A percentile compares a stretch with the other conserved stretches of the same genome.
Conservation (phyloP, 495 filamentous ascomycete genomes). For the Xylaria intraflava region DNA sequence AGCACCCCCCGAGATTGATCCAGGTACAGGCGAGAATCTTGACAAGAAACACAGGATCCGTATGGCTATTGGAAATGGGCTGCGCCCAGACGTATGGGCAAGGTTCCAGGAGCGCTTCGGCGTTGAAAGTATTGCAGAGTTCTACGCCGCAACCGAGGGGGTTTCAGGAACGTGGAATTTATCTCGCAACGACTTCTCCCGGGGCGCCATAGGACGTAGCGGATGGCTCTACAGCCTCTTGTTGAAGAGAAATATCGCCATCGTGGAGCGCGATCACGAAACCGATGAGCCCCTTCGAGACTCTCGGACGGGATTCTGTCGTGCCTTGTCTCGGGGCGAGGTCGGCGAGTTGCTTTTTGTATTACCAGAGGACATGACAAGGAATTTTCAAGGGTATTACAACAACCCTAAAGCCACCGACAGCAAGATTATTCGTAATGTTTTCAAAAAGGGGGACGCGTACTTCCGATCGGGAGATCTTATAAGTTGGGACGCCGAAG, state of each 20-base stretch:
- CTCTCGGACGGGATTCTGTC: conserved; percentile 66
- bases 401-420: conserved; percentile 67
- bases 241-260: conserved; percentile 40
- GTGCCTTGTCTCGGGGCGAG: conserved; percentile 50
- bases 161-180: conserved; percentile 66
- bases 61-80: conserved; percentile 83
- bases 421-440: conserved; percentile 71
- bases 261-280: conserved; percentile 68
- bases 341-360: conserved; percentile 75
- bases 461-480: conserved; percentile 87
- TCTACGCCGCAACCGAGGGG: conserved; percentile 87
- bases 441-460: conserved; percentile 73
- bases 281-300: conserved; percentile 66
- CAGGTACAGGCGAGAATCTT: conserved; percentile 59
- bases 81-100: conserved; percentile 90
- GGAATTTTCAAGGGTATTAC: conserved; percentile 82
- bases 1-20: conserved; percentile 56
- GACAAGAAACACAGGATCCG: conserved; percentile 74
- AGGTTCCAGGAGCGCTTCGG: conserved; percentile 81
- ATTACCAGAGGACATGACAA: conserved; percentile 61
- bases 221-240: conserved; percentile 56
- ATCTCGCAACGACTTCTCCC: conserved; percentile 64
- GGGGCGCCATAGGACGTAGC: conserved; percentile 76
- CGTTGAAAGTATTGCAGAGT: conserved; percentile 74
- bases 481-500: conserved; percentile 61